Evolutionary conservation across 495 filamentous ascomycete genomes (phyloP), one percentile per base, ranked within the genome.

Genomic region (Podospora didyma): DNA sequence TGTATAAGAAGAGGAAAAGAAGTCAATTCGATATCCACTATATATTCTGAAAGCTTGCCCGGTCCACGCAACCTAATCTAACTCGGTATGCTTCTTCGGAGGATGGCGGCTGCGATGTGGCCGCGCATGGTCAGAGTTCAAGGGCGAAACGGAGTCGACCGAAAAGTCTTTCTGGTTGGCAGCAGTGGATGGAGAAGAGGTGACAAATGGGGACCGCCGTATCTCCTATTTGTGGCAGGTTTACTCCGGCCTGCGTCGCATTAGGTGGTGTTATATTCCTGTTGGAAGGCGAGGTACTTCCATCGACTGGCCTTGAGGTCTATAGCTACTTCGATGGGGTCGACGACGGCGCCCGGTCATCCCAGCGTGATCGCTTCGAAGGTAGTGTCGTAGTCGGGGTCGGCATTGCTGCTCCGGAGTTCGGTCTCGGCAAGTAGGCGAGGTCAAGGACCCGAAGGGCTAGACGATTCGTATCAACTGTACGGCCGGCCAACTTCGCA

Each of bases 331-430:
- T 49, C 47, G 26, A 24, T 7, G 47, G 47, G 10, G 47, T 49
- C 7, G 47, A 49, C 7, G 46, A 49, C 28, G 47, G 47, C 24
- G 47, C 47, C 47, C 16, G 47, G 16, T 23, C 24, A 4, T 49
- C 47, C 47, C 47, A 49, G 47, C 47, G 47, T 47, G 46, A 47
- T 19, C 46, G 17, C 22, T 47, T 47, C 46, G 46, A 47, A 47
- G 46, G 22, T 21, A 19, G 46, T 19, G 46, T 47, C 7, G 46
- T 21, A 6, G 46, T 22, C 46, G 46, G 46, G 6, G 41, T 45
- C 3, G 41, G 16, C 16, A 14, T 22, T 4, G 46, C 2, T 47
- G 46, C 46, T 9, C 9, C 46, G 6, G 46, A 47, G 46, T 21
- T 21, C 6, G 46, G 22, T 21, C 14, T 47, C 17, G 46, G 46